Base-by-base conservation (phyloP, 108 stramenopile species). In the Pseudonitzschia delicatissima region DNA sequence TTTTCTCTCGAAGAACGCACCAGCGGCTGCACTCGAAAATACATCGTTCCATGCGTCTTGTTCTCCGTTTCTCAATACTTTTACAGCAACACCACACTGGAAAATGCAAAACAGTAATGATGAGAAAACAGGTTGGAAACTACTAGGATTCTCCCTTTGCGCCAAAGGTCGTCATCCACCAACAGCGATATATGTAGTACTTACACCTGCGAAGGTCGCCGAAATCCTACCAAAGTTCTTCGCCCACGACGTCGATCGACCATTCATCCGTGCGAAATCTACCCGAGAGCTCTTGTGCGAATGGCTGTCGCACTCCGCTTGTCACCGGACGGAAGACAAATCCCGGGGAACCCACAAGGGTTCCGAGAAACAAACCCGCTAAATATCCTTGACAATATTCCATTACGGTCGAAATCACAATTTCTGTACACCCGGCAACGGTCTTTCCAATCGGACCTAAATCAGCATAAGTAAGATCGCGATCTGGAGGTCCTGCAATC, bases 21-120 rank as follows among this genome's bases (percentile, higher is more conserved):
- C 92, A 8, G 87, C 80, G 11, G 84, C 52, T 0, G 83, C 85
- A 70, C 76, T 79, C 2, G 81, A 78, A 32, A 83, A 42, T 9
- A 93, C 63, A 9, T 80, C 66, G 64, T 83, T 93, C 92, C 88
- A 90, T 12, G 55, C 66, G 55, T 87, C 90, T 18, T 88, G 78
- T 32, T 82, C 71, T 9, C 79, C 83, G 20, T 84, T 82, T 45
- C 91, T 72, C 25, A 72, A 28, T 44, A 86, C 58, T 45, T 21
- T 62, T 26, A 72, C 62, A 8, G 82, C 64, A 32, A 76, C 79
- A 45, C 82, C 62, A 60, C 76, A 88, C 29, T 44, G 7, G 17
- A 44, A 3, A 13, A 7, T 5, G n/a, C 13, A 44, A 44, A n/a
- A n/a, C n/a, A n/a, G n/a, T n/a, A n/a, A n/a, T n/a, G n/a, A n/a